A percentile compares a stretch with the other conserved stretches of the same genome.
phyloP scores from a whole-genome alignment of 2,329 filamentous ascomycete species.

The Aspergillus sp. region DNA sequence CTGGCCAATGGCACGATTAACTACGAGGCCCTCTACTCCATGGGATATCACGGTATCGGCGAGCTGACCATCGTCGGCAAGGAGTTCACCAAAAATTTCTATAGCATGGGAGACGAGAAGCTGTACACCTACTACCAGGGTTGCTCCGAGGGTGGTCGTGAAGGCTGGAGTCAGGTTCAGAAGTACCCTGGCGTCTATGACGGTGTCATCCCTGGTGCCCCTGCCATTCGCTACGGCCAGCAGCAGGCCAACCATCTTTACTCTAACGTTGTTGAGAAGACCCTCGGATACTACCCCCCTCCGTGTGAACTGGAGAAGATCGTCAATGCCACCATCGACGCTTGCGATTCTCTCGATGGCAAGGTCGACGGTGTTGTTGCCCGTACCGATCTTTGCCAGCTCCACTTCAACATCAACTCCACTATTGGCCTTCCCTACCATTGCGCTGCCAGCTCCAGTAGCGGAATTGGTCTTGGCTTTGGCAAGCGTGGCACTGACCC shows the following conservation, averaged over 20 bases:
- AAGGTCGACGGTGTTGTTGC: slow-evolving; percentile 57
- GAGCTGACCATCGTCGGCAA: slow-evolving; percentile 55
- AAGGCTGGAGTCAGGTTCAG: slow-evolving; percentile 56
- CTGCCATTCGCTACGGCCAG: slow-evolving; percentile 49
- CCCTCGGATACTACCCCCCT: slow-evolving; percentile 46
- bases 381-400: slow-evolving; percentile 51
- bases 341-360: slow-evolving; percentile 60
- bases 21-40: slow-evolving; percentile 37
- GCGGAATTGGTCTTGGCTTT: slow-evolving; percentile 31
- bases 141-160: slow-evolving; percentile 58
- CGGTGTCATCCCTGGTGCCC: slow-evolving; percentile 50
- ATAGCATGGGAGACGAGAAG: slow-evolving; percentile 31
- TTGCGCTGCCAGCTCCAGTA: slow-evolving; percentile 39
- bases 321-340: slow-evolving; percentile 56
- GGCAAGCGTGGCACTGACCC: slow-evolving; percentile 31
- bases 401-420: slow-evolving; percentile 50
- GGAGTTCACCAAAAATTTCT: slow-evolving; percentile 47
- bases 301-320: slow-evolving; percentile 38
- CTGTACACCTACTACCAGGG: slow-evolving; percentile 55
- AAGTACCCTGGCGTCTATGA: slow-evolving; percentile 52
- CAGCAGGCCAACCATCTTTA: slow-evolving; percentile 49
- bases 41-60: slow-evolving; percentile 52
- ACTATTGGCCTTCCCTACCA: slow-evolving; percentile 52
- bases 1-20: slow-evolving; percentile 50
- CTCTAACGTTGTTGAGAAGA: slow-evolving; percentile 42